These are phyloP conservation scores for Fraxinus ornus DNA, from an alignment of 305 asterid genomes.

Conservation along the genomic window DNA sequence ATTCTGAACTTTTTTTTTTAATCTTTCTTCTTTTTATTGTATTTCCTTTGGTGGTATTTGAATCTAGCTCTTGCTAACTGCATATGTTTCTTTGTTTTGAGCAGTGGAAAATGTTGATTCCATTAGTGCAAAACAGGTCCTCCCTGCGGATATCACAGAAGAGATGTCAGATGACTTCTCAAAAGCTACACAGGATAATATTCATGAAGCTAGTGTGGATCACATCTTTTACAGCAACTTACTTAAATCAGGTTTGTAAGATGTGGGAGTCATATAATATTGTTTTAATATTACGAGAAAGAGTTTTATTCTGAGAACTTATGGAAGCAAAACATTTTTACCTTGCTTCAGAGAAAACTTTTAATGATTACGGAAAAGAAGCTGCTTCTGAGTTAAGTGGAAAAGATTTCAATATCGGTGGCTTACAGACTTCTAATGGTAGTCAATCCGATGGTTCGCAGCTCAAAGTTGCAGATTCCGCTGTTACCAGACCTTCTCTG, in stretches of 20 bases:
- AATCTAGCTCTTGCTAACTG: constrained; percentile 1
- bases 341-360: constrained; percentile 37
- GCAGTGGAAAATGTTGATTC: constrained; percentile 49
- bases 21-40: neutral
- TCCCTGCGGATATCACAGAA: constrained; percentile 34
- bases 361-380: constrained; percentile 32
- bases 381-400: constrained; percentile 36
- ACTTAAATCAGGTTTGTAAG: constrained; percentile 33
- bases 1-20: neutral
- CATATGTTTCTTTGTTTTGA: constrained; percentile 14
- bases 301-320: constrained; percentile 13
- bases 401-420: constrained; percentile 29
- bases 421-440: constrained; percentile 29
- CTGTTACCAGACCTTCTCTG: constrained; percentile 34
- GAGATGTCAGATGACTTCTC: constrained; percentile 39
- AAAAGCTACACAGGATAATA: constrained; percentile 30
- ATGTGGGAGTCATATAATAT: constrained; percentile 25
- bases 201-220: constrained; percentile 30
- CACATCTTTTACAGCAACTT: constrained; percentile 33
- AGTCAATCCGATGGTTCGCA: constrained; percentile 43
- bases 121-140: constrained; percentile 37
- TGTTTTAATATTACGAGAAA: constrained; percentile 11
- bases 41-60: neutral
- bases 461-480: constrained; percentile 33
- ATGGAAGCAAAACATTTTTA: constrained; percentile 14